Base-by-base conservation (phyloP, 179 eudicot species). In the Patellifolia procumbens region DNA sequence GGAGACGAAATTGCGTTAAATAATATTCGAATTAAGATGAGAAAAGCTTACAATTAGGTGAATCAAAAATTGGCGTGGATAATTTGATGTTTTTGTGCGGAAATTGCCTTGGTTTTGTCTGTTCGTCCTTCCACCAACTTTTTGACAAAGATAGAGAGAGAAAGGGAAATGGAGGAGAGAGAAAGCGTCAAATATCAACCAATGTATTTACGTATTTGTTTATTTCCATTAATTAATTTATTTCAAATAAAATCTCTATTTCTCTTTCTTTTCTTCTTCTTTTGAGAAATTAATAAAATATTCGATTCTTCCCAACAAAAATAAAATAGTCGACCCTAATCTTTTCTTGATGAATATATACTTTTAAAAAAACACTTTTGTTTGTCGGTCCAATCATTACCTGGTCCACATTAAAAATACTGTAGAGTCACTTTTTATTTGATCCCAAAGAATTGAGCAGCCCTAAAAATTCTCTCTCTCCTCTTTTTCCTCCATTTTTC, bases 111-210 rank as follows among this genome's bases (percentile, higher is more conserved):
- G 6, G 74, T 42, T 43, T 39, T 75, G 79, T 29, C 75, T 58
- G 78, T 58, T 74, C 70, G 52, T 74, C 48, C 67, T 81, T 76
- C 74, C 66, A 52, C 58, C 63, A 58, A 76, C 64, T 76, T 34
- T 68, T 49, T 56, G 42, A 68, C 73, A 43, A 31, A 31, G 62
- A 70, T 51, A 52, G 61, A 70, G 16, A 58, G 49, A 60, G 70
- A 77, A 15, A 66, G 4, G 26, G 8, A 32, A 13, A 45, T 29
- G 74, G 48, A 70, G 58, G 74, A 43, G 79, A 58, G 68, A 76
- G 55, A 68, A 76, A 58, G 73, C 73, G 58, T 68, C 73, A 68
- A 68, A 68, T 68, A 31, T 49, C 73, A 68, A 68, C 73, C 73
- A 68, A 39, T 46, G 58, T 68, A 43, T 11, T 65, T 67, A 22